Conservation (phyloP, 1,284 basidiomycete species). For the Lentinus polychrous region DNA sequence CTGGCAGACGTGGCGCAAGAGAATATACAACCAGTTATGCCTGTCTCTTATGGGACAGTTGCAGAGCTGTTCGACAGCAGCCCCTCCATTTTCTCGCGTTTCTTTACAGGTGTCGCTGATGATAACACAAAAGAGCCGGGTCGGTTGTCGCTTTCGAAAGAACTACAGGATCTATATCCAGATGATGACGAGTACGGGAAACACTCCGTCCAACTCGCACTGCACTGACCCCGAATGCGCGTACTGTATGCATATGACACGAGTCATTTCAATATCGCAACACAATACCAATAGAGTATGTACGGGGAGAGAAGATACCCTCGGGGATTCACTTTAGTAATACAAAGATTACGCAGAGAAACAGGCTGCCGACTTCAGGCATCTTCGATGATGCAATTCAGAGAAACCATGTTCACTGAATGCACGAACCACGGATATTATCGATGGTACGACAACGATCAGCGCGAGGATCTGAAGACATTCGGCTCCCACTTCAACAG, state of each 20-base stretch:
- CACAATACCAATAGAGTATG: no score
- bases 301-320: no score
- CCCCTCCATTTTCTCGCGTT: constrained; percentile 18
- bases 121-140: constrained; percentile 14
- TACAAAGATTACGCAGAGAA: no score
- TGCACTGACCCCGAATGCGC: no score
- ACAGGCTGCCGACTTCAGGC: no score
- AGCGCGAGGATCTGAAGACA: constrained; percentile 11
- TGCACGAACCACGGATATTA: constrained; percentile 7
- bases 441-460: constrained; percentile 10
- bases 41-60: constrained; percentile 12
- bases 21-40: constrained; percentile 21
- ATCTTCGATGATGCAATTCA: constrained; percentile 12
- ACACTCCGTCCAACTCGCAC: no score
- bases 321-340: no score
- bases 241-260: no score
- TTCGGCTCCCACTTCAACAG: neutral
- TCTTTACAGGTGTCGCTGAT: constrained; percentile 24
- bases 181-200: constrained; percentile 24
- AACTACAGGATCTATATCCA: constrained; percentile 25
- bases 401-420: constrained; percentile 10
- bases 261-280: no score
- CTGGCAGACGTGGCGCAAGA: constrained; percentile 28
- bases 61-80: constrained; percentile 14
- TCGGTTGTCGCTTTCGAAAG: constrained; percentile 27